Base-by-base conservation (phyloP, 345 rosid species). In the Eucalyptus tenuipes region DNA sequence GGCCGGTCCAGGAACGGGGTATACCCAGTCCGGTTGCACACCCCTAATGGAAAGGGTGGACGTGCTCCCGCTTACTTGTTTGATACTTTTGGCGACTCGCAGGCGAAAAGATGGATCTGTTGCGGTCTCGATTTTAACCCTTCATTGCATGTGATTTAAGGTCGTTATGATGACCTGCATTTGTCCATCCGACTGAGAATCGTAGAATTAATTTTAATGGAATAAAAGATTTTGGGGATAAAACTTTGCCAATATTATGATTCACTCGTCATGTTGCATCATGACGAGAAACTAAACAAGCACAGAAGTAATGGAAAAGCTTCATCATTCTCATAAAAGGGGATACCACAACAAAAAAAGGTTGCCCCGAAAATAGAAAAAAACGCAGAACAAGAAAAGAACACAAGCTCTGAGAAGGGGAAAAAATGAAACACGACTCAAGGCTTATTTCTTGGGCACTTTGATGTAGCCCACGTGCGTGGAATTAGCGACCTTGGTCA, bases 381-480 rank as follows among this genome's bases (percentile, higher is more conserved):
- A 57, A 55, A 9, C 12, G 5, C 25, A 22, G 27, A 53, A 53
- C 59, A 53, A 53, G 59, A 3, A 33, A 71, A 71, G 24, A 93
- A 90, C 64, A 25, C 64, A 57, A 57, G 64, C 64, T 25, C 64
- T 57, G 64, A 25, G 13, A 25, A 57, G 29, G 29, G n/a, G 3
- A 24, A 16, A 57, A 59, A 13, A 29, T 7, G 42, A 7, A 22
- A 55, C 16, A 17, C 0, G 53, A 52, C 55, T 7, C 55, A 3
- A 25, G 45, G 7, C 49, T 85, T 13, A 87, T 33, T 85, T 86
- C 47, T 87, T 87, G 40, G 92, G 90, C 22, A 71, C 50, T 86
- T 90, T 90, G 37, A 92, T 88, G 85, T 86, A 91, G 9, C 89
- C 93, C 55, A 91, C 85, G 81, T 91, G 91, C 4, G 87, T 89